Evolutionary conservation across 225 moss, liverwort and hornwort species (phyloP), one percentile per base, ranked within the genome.

Genomic region (Pleurozium schreberi): DNA sequence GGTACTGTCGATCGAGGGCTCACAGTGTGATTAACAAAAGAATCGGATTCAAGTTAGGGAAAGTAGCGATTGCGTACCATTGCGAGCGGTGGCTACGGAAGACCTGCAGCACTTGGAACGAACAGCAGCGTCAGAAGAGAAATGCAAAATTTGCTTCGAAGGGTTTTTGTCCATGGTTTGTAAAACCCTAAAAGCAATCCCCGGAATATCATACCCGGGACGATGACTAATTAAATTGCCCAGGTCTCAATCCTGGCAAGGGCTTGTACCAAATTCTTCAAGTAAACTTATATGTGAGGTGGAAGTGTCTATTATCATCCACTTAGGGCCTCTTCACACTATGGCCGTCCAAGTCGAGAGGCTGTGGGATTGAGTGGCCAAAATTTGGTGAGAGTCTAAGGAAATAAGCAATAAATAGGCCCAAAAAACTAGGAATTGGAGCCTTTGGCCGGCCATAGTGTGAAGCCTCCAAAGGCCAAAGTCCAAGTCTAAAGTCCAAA

Each of bases 111-210:
- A 66, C 49, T 30, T 2, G 7, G 8, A 30, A 22, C 81, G 43
- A 5, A 85, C 55, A 36, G 45, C 59, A 36, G 45, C 21, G 43
- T 2, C 0, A 10, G 64, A 47, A 86, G 71, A 86, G 78, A n/a
- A 18, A 4, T 12, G 1, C 3, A 4, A 0, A 0, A 0, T 0
- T 42, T 57, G 62, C 45, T 22, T 17, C 36, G 38, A 34, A 52
- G 74, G 71, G 60, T 8, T 84, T n/a, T 84, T 88, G 38, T 66
- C 66, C 25, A 38, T 38, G 36, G 22, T 55, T 63, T 42, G 23
- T 19, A 52, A 81, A 91, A 33, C 40, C 90, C 85, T 90, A 90
- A 65, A 82, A 2, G 2, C 11, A 7, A 74, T 84, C 80, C 84
- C 87, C 80, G 88, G 88, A 6, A 18, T 2, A 0, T 9, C 5